Base-by-base conservation (phyloP, 148 eudicot species). In the Linanthus parryae region DNA sequence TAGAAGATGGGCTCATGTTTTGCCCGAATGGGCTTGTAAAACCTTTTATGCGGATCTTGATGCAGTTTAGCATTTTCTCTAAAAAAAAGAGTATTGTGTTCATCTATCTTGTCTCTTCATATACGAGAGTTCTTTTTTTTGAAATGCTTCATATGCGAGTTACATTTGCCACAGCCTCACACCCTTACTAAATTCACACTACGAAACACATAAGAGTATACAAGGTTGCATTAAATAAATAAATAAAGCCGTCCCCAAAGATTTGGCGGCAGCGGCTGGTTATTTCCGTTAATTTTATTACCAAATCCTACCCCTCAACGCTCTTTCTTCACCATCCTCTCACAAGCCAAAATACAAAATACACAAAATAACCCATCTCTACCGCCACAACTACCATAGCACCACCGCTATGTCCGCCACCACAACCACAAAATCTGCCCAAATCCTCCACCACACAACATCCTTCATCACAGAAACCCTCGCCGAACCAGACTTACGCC, bases 381-480 rank as follows among this genome's bases (percentile, higher is more conserved):
- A 17, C 3, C 38, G 0, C 37, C 37, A 29, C 61, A 28, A 22
- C 49, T 23, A 23, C 49, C 42, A 31, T 63, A 52, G 37, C 42
- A 33, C 23, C 55, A 30, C 70, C 54, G 45, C 50, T 66, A 74
- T 62, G 69, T 49, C 72, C 52, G 48, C 74, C 42, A 29, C 71
- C 60, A 16, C 54, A 18, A 8, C 50, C 61, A 36, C 58, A 24
- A 33, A 68, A 8, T 52, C 76, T 0, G 31, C 30, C 38, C 29
- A 73, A 33, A 66, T 74, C 53, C 62, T 65, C 53, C 52, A 22
- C 43, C 72, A 75, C 45, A 53, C 71, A 23, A 40, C 66, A 44
- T 44, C 74, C 52, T 70, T 65, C 59, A 28, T 75, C 44, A 41
- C 69, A 0, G 59, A 62, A 52, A 66, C 57, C 2, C 56, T 66